phyloP scores from a whole-genome alignment of 805 yeast species.

The Kazachstania viticola region DNA sequence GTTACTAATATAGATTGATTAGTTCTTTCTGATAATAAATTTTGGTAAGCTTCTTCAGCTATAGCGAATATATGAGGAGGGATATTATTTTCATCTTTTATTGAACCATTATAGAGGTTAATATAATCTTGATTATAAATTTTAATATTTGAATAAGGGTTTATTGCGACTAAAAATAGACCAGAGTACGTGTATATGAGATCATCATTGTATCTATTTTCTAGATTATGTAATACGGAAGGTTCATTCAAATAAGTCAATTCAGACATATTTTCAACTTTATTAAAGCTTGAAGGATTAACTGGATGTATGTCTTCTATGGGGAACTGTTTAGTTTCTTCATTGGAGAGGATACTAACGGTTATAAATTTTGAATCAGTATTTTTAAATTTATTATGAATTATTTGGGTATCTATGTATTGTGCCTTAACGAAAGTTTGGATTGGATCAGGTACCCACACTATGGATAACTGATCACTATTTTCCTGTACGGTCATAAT shows the following conservation, averaged over 20 bases:
- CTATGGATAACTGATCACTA: not conserved
- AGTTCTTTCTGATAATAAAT: constrained; percentile 51
- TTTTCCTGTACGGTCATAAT: too few relatives aligned
- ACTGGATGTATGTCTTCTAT: constrained; percentile 35
- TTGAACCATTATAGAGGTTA: constrained; percentile 39
- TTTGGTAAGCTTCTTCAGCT: constrained; percentile 76
- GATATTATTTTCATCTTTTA: constrained; percentile 33
- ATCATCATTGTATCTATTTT: constrained; percentile 65
- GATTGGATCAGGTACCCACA: constrained; percentile 20
- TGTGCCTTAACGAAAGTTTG: constrained; percentile 21
- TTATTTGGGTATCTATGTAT: constrained; percentile 9
- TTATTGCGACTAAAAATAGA: constrained; percentile 84
- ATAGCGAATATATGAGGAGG: constrained; percentile 84
- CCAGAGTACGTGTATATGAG: constrained; percentile 91
- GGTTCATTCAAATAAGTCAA: constrained; percentile 91
- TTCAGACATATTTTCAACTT: constrained; percentile 91
- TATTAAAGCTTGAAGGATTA: constrained; percentile 84
- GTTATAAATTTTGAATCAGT: constrained; percentile 10
- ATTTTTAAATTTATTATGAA: constrained; percentile 14
- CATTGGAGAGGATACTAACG: constrained; percentile 9
- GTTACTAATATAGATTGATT: constrained; percentile 93
- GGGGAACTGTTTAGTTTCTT: constrained; percentile 9
- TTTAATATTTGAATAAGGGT: constrained; percentile 71
- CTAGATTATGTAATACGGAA: constrained; percentile 78
- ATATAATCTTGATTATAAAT: constrained; percentile 56